These are phyloP conservation scores for Magnaporthiopsis rhizophila DNA, from an alignment of 2,329 filamentous ascomycete genomes.

Conservation along the genomic window DNA sequence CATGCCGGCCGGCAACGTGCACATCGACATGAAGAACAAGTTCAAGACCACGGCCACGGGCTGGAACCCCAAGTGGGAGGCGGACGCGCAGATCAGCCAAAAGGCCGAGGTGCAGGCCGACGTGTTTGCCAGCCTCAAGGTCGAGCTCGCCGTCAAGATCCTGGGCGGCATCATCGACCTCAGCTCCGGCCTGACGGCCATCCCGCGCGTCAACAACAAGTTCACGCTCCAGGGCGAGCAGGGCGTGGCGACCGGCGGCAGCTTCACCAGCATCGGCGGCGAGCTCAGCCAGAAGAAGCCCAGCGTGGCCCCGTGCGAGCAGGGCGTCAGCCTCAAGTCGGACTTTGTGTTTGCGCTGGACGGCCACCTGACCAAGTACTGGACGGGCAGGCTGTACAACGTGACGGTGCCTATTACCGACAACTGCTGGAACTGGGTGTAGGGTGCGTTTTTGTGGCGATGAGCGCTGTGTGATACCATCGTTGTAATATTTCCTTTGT, in stretches of 20 bases:
- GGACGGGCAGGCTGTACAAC: slow-evolving; percentile 17
- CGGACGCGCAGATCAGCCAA: slow-evolving; percentile 14
- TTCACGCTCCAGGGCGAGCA: slow-evolving; percentile 17
- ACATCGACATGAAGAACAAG: slow-evolving; percentile 21
- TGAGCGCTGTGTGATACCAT: too few species aligned
- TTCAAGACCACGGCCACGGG: slow-evolving; percentile 9
- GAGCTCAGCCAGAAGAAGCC: neutral
- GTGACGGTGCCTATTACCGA: slow-evolving; percentile 19
- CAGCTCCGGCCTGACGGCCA: slow-evolving; percentile 18
- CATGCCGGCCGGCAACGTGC: slow-evolving; percentile 15
- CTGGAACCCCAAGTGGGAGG: slow-evolving; percentile 15
- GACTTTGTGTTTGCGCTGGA: slow-evolving; percentile 20
- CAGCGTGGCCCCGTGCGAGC: slow-evolving; percentile 11
- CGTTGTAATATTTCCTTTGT: too few species aligned
- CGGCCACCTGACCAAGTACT: slow-evolving; percentile 21
- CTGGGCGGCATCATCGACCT: slow-evolving; percentile 19
- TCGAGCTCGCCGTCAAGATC: slow-evolving; percentile 17
- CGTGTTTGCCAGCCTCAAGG: slow-evolving; percentile 16
- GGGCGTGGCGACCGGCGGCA: slow-evolving; percentile 10
- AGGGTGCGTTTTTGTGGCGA: too few species aligned
- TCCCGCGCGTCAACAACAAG: slow-evolving; percentile 18
- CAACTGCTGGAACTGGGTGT: slow-evolving; percentile 15
- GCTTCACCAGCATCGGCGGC: slow-evolving; percentile 8
- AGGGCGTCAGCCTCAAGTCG: slow-evolving; percentile 18
- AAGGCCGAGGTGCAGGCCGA: slow-evolving; percentile 15